Evolutionary conservation across 192 early-diverging fungal genomes (phyloP), one percentile per base, ranked within the genome.

Genomic region (Oehlia diaphana): DNA sequence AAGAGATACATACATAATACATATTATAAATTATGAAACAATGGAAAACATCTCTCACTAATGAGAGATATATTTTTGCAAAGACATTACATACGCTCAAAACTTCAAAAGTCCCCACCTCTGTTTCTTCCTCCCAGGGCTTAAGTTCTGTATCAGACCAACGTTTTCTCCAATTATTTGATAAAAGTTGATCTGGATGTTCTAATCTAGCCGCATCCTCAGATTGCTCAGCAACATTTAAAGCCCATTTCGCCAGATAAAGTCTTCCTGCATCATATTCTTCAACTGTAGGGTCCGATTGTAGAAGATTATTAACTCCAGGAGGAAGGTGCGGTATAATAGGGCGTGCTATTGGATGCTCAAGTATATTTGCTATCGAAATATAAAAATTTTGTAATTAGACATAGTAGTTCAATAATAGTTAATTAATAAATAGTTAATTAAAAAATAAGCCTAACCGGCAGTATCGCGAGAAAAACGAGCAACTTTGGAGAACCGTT

Each of bases 181-280:
- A 1, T 31, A 42, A 37, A 35, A 14, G 50, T 77, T 81, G 53
- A 58, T 75, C 47, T 80, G 82, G 13, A 78, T 80, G n/a, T 85
- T 81, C 19, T 66, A 21, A 37, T 9, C 16, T 37, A 19, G 31
- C 33, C 3, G 19, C 5, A 4, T 21, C 72, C 12, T 83, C 80
- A 33, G 79, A 64, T 42, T 86, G 79, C 28, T 82, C 83, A 19
- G 87, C 87, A 35, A 89, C 79, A 10, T 81, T 81, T 8, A 92
- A 91, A 16, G 93, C 94, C 93, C 93, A 95, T 73, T 92, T 92
- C 9, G 94, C 94, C 33, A 94, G 82, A 75, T 92, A 95, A 10
- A 95, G 86, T 10, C 94, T 87, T 1, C 92, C 93, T 74, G 91
- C 88, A 77, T 95, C 94, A 77, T 93, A 95, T 72, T 95, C 94